Evolutionary conservation across 768 basidiomycete species (phyloP).

Genomic region (Lepiota brunneoincarnata): DNA sequence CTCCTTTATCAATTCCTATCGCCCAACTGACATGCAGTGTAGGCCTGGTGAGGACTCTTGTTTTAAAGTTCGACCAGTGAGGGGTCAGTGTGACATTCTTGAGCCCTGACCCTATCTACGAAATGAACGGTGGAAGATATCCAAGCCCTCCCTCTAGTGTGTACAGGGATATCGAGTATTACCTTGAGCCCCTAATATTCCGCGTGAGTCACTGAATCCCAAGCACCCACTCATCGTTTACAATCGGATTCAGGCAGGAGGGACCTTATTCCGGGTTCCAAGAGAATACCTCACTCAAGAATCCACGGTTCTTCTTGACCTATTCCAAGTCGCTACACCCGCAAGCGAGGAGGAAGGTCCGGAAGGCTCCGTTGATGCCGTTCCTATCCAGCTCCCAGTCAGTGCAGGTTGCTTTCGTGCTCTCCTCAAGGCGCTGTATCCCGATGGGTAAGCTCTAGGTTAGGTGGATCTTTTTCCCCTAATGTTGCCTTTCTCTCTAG

Average conservation of each 20-base stretch:
- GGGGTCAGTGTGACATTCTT: background rate
- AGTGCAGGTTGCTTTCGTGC: constrained; percentile 5
- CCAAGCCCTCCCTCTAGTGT: background rate
- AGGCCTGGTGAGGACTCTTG: too few species aligned
- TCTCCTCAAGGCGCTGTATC: constrained; percentile 10
- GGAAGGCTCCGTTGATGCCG: background rate
- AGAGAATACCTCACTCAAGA: constrained; percentile 29
- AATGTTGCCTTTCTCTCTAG: background rate
- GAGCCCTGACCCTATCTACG: background rate
- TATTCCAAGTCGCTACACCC: constrained; percentile 29
- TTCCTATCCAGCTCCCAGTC: background rate
- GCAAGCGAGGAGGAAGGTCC: background rate
- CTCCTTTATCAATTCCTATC: too few species aligned
- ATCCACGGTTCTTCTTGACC: constrained; percentile 31
- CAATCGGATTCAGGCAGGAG: constrained; percentile 30
- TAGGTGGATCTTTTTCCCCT: background rate
- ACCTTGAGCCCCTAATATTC: constrained; percentile 1
- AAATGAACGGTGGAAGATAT: background rate
- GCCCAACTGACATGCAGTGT: too few species aligned
- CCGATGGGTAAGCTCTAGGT: background rate
- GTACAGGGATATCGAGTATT: background rate
- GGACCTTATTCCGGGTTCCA: constrained; percentile 35
- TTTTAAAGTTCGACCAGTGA: too few species aligned
- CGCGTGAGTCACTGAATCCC: constrained; percentile 5
- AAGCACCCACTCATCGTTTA: background rate